Conservation (phyloP, 176 grass and related monocot species). For the Aegilops tauschii region DNA sequence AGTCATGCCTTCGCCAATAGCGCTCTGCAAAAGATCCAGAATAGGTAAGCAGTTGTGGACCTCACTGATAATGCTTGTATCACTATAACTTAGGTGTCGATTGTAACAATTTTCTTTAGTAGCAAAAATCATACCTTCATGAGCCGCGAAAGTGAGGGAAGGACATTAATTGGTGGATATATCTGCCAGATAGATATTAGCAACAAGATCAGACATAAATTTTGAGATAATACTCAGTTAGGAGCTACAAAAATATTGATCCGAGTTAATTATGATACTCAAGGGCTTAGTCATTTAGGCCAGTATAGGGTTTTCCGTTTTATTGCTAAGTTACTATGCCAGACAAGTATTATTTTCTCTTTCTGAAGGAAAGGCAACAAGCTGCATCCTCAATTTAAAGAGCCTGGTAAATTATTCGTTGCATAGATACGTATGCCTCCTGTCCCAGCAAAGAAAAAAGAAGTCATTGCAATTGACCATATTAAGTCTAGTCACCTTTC, state of each 20-base stretch:
- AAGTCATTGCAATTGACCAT: background rate
- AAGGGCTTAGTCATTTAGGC: background rate
- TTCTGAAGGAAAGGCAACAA: conserved; percentile 5
- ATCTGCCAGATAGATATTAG: conserved; percentile 42
- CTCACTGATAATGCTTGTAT: background rate
- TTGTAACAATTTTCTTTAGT: background rate
- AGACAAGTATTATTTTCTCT: background rate
- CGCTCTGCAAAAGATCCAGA: conserved; percentile 43
- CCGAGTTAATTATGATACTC: background rate
- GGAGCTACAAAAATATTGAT: background rate
- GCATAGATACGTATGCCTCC: background rate
- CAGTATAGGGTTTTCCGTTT: background rate
- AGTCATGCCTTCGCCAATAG: conserved; percentile 87
- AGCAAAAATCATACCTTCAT: conserved; percentile 52
- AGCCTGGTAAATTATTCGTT: background rate
- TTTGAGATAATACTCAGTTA: background rate
- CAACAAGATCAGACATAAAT: background rate
- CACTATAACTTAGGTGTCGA: background rate
- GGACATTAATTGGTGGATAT: conserved; percentile 84
- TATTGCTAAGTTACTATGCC: background rate
- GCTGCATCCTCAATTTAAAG: background rate
- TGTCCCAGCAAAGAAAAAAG: background rate
- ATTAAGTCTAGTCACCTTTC: background rate
- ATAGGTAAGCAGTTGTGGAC: background rate
- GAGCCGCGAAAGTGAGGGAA: conserved; percentile 75